Conservation (phyloP, 257 asterid species). For the Eucommia ulmoides region DNA sequence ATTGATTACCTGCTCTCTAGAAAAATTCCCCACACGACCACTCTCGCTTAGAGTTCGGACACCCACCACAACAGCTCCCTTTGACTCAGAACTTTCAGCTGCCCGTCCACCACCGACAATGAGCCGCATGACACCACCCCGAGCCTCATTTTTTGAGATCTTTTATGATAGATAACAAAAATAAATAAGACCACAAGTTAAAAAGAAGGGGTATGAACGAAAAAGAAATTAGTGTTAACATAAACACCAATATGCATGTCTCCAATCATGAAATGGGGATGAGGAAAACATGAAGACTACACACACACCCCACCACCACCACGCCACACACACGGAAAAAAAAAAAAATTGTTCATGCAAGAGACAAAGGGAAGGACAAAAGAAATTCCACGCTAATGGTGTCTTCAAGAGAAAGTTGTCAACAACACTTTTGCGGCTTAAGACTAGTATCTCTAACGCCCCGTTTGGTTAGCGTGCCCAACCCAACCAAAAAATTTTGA, state of each 20-base stretch:
- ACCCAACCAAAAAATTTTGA: too few species aligned
- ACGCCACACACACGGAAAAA: too few species aligned
- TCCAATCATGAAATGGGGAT: not conserved
- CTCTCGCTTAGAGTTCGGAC: constrained; percentile 98
- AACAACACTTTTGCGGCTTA: too few species aligned
- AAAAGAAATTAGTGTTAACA: not conserved
- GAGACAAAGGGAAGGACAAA: too few species aligned
- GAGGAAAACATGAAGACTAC: too few species aligned
- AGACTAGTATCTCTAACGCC: too few species aligned
- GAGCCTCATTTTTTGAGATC: constrained; percentile 85
- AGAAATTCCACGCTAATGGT: too few species aligned
- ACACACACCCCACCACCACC: too few species aligned
- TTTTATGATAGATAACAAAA: constrained; percentile 13
- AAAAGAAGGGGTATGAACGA: constrained; percentile 3
- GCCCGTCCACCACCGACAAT: constrained; percentile 99
- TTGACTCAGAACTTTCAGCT: constrained; percentile 63
- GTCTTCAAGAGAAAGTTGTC: too few species aligned
- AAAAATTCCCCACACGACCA: constrained; percentile 91
- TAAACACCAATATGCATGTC: not conserved
- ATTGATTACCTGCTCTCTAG: constrained; percentile 84
- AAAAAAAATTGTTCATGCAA: too few species aligned
- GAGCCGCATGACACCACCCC: constrained; percentile 98
- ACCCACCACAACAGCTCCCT: constrained; percentile 95
- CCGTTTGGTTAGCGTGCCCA: too few species aligned
- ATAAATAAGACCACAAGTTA: constrained; percentile 9